Evolutionary conservation across 1,284 basidiomycete genomes (phyloP).

Genomic region (Puccinia hordei): DNA sequence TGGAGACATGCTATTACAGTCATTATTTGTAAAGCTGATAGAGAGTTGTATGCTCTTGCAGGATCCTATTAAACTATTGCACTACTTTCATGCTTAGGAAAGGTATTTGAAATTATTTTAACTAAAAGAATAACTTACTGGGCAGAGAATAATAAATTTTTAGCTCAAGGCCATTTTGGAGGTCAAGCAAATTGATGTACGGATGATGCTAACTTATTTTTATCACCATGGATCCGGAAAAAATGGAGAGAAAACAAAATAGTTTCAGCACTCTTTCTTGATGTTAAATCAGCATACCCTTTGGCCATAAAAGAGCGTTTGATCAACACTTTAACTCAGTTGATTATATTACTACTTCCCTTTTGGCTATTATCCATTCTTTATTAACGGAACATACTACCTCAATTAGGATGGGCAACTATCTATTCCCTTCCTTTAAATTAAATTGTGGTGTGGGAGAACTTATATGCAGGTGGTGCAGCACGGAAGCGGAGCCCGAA

Average conservation of each 20-base stretch:
- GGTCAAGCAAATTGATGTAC: background rate
- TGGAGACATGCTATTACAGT: constrained; percentile 3
- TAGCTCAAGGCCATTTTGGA: constrained; percentile 12
- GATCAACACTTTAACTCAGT: background rate
- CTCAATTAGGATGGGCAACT: background rate
- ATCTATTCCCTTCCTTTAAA: background rate
- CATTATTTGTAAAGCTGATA: constrained; percentile 16
- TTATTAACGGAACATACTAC: constrained; percentile 7
- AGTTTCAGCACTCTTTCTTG: too few relatives aligned
- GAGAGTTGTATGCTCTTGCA: background rate
- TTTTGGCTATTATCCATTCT: background rate
- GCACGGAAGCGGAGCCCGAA: too few relatives aligned
- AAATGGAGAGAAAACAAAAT: too few relatives aligned
- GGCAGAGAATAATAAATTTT: background rate
- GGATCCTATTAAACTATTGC: constrained; percentile 9
- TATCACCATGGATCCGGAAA: too few relatives aligned
- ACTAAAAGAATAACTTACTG: background rate
- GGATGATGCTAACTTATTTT: too few relatives aligned
- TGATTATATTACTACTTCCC: background rate
- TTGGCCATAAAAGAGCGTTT: background rate
- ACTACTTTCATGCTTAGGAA: background rate
- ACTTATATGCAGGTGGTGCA: too few relatives aligned
- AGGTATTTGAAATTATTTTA: constrained; percentile 9
- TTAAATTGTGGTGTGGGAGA: too few relatives aligned
- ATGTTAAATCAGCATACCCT: constrained; percentile 32